Percentiles rank a stretch among this genome's conserved stretches.
phyloP scores from a whole-genome alignment of 1,139 yeast genomes.

The Spathaspora sp. region DNA sequence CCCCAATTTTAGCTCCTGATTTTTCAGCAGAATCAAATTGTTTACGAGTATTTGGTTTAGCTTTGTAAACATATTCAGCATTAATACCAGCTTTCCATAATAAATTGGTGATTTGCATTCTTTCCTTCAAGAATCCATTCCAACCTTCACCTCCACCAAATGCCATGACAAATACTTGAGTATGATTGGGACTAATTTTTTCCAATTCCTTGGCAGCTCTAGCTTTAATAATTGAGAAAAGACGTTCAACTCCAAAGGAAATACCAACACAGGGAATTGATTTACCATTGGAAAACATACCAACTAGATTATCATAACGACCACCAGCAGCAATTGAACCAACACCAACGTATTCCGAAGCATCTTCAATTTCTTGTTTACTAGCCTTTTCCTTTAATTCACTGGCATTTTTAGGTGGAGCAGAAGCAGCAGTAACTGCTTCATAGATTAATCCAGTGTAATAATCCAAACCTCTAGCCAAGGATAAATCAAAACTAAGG shows the following conservation, averaged over 20 bases:
- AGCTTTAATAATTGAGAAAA: constrained; percentile 84
- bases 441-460: constrained; percentile 96
- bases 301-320: constrained; percentile 92
- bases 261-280: constrained; percentile 97
- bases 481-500: constrained; percentile 84
- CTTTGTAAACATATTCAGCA: constrained; percentile 86
- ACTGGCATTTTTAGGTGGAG: constrained; percentile 82
- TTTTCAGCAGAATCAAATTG: constrained; percentile 98
- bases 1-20: constrained; percentile 86
- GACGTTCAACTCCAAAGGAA: constrained; percentile 94
- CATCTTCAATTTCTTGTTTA: constrained; percentile 71
- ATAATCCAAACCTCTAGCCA: constrained; percentile 96
- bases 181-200: constrained; percentile 72
- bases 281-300: constrained; percentile 93
- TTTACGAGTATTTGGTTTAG: constrained; percentile 90
- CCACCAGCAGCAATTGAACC: constrained; percentile 99
- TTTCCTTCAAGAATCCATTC: constrained; percentile 87
- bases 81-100: constrained; percentile 90
- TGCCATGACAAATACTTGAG: constrained; percentile 95
- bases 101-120: constrained; percentile 79
- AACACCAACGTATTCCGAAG: constrained; percentile 94
- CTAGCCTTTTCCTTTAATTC: constrained; percentile 50
- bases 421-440: constrained; percentile 91
- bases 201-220: constrained; percentile 58
- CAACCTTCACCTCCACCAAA: constrained; percentile 97